A percentile compares a stretch with the other conserved stretches of the same genome.
Conservation (phyloP, 371 early-diverging fungal genomes). For the Lichtheimia hyalospora region DNA sequence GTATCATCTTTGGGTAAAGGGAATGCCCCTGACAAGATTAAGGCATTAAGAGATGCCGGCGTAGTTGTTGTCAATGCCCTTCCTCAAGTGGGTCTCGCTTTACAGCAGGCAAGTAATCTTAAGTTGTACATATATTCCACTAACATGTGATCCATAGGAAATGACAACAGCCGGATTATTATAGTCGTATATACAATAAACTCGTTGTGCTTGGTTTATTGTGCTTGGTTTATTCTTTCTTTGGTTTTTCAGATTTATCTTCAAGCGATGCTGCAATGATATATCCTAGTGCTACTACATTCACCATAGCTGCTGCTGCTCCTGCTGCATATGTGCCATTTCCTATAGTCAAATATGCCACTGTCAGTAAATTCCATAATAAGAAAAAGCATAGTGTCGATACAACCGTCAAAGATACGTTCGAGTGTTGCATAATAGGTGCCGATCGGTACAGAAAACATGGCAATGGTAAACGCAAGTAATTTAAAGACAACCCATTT, state of each 20-base stretch:
- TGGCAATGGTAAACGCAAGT: slow-evolving; percentile 10
- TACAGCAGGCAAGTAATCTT: slow-evolving; percentile 65
- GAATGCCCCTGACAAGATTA: slow-evolving; percentile 95
- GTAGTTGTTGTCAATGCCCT: slow-evolving; percentile 92
- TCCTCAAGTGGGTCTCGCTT: slow-evolving; percentile 88
- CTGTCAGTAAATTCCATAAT: not conserved
- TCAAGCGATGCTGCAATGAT: slow-evolving; percentile 43
- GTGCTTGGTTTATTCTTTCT: slow-evolving; percentile 11
- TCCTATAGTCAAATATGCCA: slow-evolving; percentile 19
- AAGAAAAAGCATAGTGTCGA: not conserved
- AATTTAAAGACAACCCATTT: slow-evolving; percentile 17
- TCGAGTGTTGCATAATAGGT: slow-evolving; percentile 18
- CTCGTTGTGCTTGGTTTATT: not conserved
- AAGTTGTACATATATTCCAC: too few species aligned
- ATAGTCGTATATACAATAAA: too few species aligned
- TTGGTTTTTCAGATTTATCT: slow-evolving; percentile 21
- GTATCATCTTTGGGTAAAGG: slow-evolving; percentile 97
- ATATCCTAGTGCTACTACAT: slow-evolving; percentile 43
- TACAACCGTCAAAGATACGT: slow-evolving; percentile 8
- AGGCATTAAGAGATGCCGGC: slow-evolving; percentile 89
- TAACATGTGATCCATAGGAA: too few species aligned
- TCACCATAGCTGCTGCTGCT: slow-evolving; percentile 45
- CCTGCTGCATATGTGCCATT: slow-evolving; percentile 53
- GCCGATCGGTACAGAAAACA: slow-evolving; percentile 16
- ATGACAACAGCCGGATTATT: not conserved